Percentiles rank a stretch among this genome's conserved stretches.
phyloP scores from a whole-genome alignment of 108 stramenopile genomes.

The Pseudonitzschia multistriata region DNA sequence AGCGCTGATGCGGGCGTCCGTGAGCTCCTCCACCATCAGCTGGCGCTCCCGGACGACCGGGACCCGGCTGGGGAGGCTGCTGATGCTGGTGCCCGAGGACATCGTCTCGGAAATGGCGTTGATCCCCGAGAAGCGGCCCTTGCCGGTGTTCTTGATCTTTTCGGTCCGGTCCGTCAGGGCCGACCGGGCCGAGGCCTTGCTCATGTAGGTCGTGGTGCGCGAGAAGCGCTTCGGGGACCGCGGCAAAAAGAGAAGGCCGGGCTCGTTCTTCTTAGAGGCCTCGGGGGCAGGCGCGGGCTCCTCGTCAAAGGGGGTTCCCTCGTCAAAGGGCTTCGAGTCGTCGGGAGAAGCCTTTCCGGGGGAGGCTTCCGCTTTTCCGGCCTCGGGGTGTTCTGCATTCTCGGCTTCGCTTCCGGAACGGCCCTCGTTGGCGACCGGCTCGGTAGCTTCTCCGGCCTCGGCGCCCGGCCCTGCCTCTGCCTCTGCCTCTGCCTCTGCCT shows the following conservation, averaged over 20 bases:
- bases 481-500: not conserved
- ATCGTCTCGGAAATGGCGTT: slow-evolving; percentile 23
- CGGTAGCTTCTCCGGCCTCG: not conserved
- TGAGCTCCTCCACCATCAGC: slow-evolving; percentile 51
- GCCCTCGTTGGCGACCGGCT: not conserved
- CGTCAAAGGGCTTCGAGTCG: slow-evolving; percentile 18
- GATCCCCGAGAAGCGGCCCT: slow-evolving; percentile 3
- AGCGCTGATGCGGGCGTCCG: slow-evolving; percentile 22
- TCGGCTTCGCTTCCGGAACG: not conserved
- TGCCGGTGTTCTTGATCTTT: slow-evolving; percentile 31
- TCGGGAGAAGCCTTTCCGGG: slow-evolving; percentile 21
- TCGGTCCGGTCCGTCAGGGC: slow-evolving; percentile 40
- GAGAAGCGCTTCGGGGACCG: slow-evolving; percentile 13
- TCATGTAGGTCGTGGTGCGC: slow-evolving; percentile 26
- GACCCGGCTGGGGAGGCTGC: slow-evolving; percentile 20
- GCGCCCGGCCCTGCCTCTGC: not conserved
- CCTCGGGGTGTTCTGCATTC: not conserved
- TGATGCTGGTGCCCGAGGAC: slow-evolving; percentile 19
- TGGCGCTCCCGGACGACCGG: slow-evolving; percentile 37
- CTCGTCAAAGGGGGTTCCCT: slow-evolving; percentile 18
- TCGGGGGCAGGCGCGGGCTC: slow-evolving; percentile 41
- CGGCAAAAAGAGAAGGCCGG: slow-evolving; percentile 3
- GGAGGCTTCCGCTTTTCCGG: not conserved
- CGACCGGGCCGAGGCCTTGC: slow-evolving; percentile 29
- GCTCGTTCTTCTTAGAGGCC: not conserved